These are phyloP conservation scores for Eremochloa ophiuroides DNA, from an alignment of 176 grass and related monocot species.

Conservation along the genomic window DNA sequence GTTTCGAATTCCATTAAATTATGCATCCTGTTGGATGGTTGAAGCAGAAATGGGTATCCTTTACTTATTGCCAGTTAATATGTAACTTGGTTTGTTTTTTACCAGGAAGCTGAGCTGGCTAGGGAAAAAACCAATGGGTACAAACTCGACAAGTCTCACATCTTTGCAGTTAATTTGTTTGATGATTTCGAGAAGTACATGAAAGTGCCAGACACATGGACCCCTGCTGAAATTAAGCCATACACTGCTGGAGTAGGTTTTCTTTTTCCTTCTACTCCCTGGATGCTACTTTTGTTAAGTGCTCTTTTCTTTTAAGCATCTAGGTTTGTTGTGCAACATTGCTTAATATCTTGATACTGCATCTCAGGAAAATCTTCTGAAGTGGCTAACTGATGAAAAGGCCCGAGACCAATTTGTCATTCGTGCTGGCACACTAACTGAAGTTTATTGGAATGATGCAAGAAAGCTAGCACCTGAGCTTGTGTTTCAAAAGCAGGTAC, in stretches of 20 bases:
- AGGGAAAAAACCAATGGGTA: constrained; percentile 85
- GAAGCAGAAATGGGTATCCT: neutral
- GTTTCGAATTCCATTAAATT: no score
- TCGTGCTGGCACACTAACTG: constrained; percentile 73
- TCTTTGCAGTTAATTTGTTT: constrained; percentile 83
- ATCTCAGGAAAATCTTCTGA: constrained; percentile 74
- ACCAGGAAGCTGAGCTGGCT: constrained; percentile 79
- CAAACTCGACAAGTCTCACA: constrained; percentile 84
- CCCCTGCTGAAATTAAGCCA: constrained; percentile 82
- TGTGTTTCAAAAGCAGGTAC: constrained; percentile 82
- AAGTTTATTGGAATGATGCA: constrained; percentile 94
- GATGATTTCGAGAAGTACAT: constrained; percentile 89
- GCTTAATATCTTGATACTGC: neutral
- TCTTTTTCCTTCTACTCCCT: neutral
- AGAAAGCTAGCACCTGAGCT: constrained; percentile 68
- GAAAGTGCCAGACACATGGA: constrained; percentile 90
- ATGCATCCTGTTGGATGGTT: neutral
- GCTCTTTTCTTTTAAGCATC: neutral
- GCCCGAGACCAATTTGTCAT: constrained; percentile 88
- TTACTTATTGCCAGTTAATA: neutral
- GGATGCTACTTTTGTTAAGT: neutral
- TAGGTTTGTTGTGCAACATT: neutral
- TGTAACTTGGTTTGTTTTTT: neutral
- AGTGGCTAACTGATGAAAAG: constrained; percentile 85
- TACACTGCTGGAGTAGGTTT: constrained; percentile 73